Evolutionary conservation across 2,329 filamentous ascomycete species (phyloP), one percentile per base, ranked within the genome.

Genomic region (Albophoma yamanashiensis): DNA sequence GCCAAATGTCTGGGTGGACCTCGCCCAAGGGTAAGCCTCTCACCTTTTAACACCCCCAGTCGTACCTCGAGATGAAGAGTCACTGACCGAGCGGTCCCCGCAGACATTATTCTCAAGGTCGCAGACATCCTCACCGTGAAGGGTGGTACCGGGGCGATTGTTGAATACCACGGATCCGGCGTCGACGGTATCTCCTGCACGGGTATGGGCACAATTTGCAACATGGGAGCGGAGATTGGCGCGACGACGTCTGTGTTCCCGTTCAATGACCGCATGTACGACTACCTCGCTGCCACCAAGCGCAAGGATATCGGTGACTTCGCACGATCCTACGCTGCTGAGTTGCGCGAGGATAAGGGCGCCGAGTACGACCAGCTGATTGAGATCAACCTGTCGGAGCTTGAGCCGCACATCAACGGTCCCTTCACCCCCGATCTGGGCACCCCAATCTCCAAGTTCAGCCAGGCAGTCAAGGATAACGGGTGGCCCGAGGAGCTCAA

Each of bases 191-290:
- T 99, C 56, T 96, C 90, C 75, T 88, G 86, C 67, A 99, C 94
- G 1, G 94, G 93, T 63, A 96, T 96, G 91, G 89, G 91, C 1
- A 97, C 94, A 0, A 86, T 89, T 43, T 91, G 86, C 71, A 96
- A 96, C 75, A 96, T 96, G 90, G 91, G 88, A 17, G 83, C 84
- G 62, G 94, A 96, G 79, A 91, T 95, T 61, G 95, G 92, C 68
- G 94, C 91, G n/a, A 97, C 91, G 27, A 97, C 91, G 14, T 97
- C 89, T 60, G 85, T 95, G 67, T 97, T 99, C 83, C 94, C 94
- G 52, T 97, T 93, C 76, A 94, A 90, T 12, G 79, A 85, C 9
- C 87, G 88, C 73, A 96, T 96, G 92, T 90, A 96, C 82, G 89
- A 97, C 74, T 99, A 97, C 81, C 86, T 99, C 52, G 81, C 80